These are phyloP conservation scores for Rhizoclosmatium globosum DNA, from an alignment of 192 early-diverging fungal genomes.

Conservation along the genomic window DNA sequence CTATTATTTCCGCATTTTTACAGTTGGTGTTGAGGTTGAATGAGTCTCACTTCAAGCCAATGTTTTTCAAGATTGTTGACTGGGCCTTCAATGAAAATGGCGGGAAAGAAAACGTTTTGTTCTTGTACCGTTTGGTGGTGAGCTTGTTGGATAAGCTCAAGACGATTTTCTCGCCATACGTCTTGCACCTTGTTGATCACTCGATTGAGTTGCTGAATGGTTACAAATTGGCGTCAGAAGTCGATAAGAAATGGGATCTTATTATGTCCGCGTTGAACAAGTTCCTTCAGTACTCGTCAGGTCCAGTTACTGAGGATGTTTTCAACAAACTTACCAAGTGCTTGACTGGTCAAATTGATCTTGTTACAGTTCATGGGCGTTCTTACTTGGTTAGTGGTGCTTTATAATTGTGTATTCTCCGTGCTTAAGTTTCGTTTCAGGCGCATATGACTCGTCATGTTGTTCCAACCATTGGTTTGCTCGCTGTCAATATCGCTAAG, in stretches of 20 bases:
- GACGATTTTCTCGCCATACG: slow-evolving; percentile 44
- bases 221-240: background rate
- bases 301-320: slow-evolving; percentile 74
- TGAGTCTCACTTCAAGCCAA: slow-evolving; percentile 92
- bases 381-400: slow-evolving; percentile 36
- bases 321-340: slow-evolving; percentile 80
- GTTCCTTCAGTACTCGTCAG: slow-evolving; percentile 43
- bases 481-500: slow-evolving; percentile 79
- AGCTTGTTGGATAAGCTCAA: slow-evolving; percentile 46
- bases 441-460: slow-evolving; percentile 52
- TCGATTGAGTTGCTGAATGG: slow-evolving; percentile 14
- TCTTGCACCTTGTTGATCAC: slow-evolving; percentile 21
- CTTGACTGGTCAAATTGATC: slow-evolving; percentile 77
- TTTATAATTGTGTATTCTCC: background rate
- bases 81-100: slow-evolving; percentile 65
- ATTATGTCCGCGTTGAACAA: slow-evolving; percentile 14
- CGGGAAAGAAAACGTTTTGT: slow-evolving; percentile 30
- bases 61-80: slow-evolving; percentile 87
- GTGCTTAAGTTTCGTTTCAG: slow-evolving; percentile 43
- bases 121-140: slow-evolving; percentile 35
- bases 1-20: slow-evolving; percentile 78
- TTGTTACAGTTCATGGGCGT: slow-evolving; percentile 55
- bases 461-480: slow-evolving; percentile 78
- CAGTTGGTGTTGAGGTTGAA: slow-evolving; percentile 90
- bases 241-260: slow-evolving; percentile 22